Base-by-base conservation (phyloP, 805 yeast species). In the Ogataea methylovora region DNA sequence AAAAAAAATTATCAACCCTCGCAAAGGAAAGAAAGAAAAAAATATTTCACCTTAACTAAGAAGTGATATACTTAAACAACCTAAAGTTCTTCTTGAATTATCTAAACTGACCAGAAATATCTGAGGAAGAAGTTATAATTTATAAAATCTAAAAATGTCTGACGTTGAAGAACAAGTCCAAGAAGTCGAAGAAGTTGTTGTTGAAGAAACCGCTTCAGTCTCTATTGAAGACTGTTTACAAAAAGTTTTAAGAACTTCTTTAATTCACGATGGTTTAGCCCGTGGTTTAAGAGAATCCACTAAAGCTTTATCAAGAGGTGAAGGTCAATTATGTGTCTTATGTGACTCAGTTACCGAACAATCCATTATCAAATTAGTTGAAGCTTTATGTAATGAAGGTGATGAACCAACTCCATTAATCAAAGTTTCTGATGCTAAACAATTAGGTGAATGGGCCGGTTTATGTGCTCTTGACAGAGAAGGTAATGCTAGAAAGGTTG, bases 381-480 rank as follows among this genome's bases (percentile, higher is more conserved):
- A 92, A 83, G 97, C 97, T 75, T 82, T 92, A 65, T 90, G 97
- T 79, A 85, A 88, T 78, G 95, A 86, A 73, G 86, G 94, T 63
- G 95, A 85, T 66, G 77, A 80, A 71, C 84, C 85, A 76, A 86
- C 90, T 56, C 97, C 98, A 61, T 78, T 92, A 71, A 84, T 92
- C 83, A 92, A 92, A 84, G 97, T 92, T 58, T 84, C 97, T 59
- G 98, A 92, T 67, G 96, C 97, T 65, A 92, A 92, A 83, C 84
- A 86, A 77, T 81, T 92, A 67, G 99, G 99, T 80, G 97, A 92
- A 79, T 92, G 98, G 98, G 97, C 97, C 63, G 98, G 98, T 84
- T 79, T 92, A 58, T 92, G 96, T 78, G 86, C 87, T 75, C 81
- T 90, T 62, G 97, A 92, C 94, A 86, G 96, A 76, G 97, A 92